Percentiles rank a stretch among this genome's conserved stretches.
These are phyloP conservation scores for Mycena galopus DNA, from an alignment of 768 basidiomycete species.

Conservation along the genomic window DNA sequence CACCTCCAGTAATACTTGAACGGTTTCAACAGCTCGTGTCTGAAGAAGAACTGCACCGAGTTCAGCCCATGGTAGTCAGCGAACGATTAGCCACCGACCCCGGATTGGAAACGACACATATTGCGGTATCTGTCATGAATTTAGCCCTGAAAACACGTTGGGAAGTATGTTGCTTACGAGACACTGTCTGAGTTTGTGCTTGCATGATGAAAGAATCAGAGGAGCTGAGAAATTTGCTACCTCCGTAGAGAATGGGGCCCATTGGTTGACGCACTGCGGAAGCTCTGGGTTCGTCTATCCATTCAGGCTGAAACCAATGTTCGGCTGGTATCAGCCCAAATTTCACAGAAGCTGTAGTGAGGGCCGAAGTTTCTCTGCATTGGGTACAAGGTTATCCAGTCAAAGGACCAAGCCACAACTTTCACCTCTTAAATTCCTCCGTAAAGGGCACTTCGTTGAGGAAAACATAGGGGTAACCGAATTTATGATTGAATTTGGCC, in stretches of 20 bases:
- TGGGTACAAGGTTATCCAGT: neutral
- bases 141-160: neutral
- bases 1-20: slow-evolving; percentile 74
- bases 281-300: slow-evolving; percentile 77
- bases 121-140: slow-evolving; percentile 64
- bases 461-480: slow-evolving; percentile 71
- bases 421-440: slow-evolving; percentile 63
- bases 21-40: slow-evolving; percentile 62
- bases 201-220: neutral
- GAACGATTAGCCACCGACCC: slow-evolving; percentile 56
- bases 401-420: neutral
- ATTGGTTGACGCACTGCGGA: slow-evolving; percentile 64
- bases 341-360: slow-evolving; percentile 41
- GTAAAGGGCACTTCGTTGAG: slow-evolving; percentile 72
- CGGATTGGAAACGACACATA: slow-evolving; percentile 87
- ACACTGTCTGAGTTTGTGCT: slow-evolving; percentile 4
- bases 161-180: neutral
- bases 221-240: neutral
- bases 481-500: slow-evolving; percentile 68
- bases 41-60: slow-evolving; percentile 64
- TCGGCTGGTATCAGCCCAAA: slow-evolving; percentile 70
- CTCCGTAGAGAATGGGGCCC: slow-evolving; percentile 62
- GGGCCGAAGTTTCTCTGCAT: slow-evolving; percentile 28
- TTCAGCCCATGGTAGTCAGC: neutral
- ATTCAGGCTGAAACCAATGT: slow-evolving; percentile 78